These are phyloP conservation scores for Nakazawaea siamensis DNA, from an alignment of 805 yeast genomes.

Conservation along the genomic window DNA sequence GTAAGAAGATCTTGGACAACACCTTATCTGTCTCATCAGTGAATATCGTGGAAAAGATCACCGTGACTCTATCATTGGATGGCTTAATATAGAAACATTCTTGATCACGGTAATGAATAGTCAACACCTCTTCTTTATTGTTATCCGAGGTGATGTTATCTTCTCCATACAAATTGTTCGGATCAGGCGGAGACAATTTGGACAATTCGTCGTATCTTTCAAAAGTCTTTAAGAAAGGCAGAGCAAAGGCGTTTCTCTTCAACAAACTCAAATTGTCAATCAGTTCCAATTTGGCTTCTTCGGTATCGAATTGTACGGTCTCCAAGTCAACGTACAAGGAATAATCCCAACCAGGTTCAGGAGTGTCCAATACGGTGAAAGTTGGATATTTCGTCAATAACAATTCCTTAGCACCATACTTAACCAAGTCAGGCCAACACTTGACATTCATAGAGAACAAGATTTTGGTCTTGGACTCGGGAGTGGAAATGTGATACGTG, in stretches of 20 bases:
- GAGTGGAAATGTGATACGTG: slow-evolving; percentile 87
- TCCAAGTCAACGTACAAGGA: slow-evolving; percentile 62
- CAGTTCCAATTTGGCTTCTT: slow-evolving; percentile 41
- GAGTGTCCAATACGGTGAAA: slow-evolving; percentile 25
- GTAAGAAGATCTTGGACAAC: slow-evolving; percentile 82
- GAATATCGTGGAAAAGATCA: slow-evolving; percentile 88
- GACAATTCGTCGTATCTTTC: slow-evolving; percentile 66
- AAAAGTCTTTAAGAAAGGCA: slow-evolving; percentile 87
- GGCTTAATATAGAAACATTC: slow-evolving; percentile 90
- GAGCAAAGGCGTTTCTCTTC: slow-evolving; percentile 84
- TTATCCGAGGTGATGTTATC: slow-evolving; percentile 22
- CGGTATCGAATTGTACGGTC: slow-evolving; percentile 26
- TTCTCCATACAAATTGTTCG: slow-evolving; percentile 32
- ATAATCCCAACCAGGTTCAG: slow-evolving; percentile 76
- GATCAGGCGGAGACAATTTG: slow-evolving; percentile 26
- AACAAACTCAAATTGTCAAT: slow-evolving; percentile 63
- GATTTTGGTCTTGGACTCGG: slow-evolving; percentile 58
- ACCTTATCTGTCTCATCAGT: slow-evolving; percentile 94
- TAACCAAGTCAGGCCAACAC: slow-evolving; percentile 66
- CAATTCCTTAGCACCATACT: slow-evolving; percentile 54
- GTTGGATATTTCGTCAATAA: slow-evolving; percentile 45
- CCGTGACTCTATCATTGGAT: slow-evolving; percentile 92
- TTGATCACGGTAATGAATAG: slow-evolving; percentile 82
- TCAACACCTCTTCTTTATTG: slow-evolving; percentile 49
- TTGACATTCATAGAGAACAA: slow-evolving; percentile 65